A percentile compares a stretch with the other conserved stretches of the same genome.
These are phyloP conservation scores for Coleophoma eucalyptorum DNA, from an alignment of 2,329 filamentous ascomycete species.

Conservation along the genomic window DNA sequence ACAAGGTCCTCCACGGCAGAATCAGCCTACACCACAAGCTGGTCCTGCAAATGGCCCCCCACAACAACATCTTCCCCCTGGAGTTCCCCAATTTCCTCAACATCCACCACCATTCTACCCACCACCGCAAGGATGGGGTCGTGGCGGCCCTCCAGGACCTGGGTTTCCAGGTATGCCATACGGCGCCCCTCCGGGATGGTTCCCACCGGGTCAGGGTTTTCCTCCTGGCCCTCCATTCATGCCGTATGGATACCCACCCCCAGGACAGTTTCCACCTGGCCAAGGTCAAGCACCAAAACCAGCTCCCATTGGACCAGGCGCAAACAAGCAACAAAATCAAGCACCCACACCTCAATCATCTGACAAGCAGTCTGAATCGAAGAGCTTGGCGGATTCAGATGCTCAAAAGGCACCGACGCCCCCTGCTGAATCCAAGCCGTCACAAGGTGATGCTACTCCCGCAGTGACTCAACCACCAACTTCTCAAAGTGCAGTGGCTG, in stretches of 20 bases:
- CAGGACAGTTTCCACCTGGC: constrained; percentile 25
- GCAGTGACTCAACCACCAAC: constrained; percentile 30
- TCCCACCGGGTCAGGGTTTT: constrained; percentile 70
- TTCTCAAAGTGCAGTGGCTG: constrained; percentile 8
- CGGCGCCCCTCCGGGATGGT: constrained; percentile 75
- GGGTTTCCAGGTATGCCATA: constrained; percentile 75
- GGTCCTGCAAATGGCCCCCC: constrained; percentile 4
- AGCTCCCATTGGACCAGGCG: constrained; percentile 46
- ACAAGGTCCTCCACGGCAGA: constrained; percentile 9
- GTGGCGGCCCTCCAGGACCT: constrained; percentile 52
- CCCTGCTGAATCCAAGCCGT: constrained; percentile 66
- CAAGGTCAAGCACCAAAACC: constrained; percentile 32
- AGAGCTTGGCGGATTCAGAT: constrained; percentile 42
- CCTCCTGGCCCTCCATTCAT: constrained; percentile 56
- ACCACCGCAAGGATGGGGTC: constrained; percentile 49
- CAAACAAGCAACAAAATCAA: constrained; percentile 43
- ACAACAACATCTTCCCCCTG: constrained; percentile 9
- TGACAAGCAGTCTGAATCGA: constrained; percentile 49
- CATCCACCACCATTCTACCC: constrained; percentile 29
- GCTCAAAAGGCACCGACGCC: constrained; percentile 52
- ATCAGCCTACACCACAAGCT: constrained; percentile 8
- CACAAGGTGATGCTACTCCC: constrained; percentile 47
- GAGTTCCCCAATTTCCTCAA: constrained; percentile 30
- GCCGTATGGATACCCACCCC: constrained; percentile 46
- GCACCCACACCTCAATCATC: constrained; percentile 35